Base-by-base conservation (phyloP, 139 green algal species). In the Chlamydomonas sp. region DNA sequence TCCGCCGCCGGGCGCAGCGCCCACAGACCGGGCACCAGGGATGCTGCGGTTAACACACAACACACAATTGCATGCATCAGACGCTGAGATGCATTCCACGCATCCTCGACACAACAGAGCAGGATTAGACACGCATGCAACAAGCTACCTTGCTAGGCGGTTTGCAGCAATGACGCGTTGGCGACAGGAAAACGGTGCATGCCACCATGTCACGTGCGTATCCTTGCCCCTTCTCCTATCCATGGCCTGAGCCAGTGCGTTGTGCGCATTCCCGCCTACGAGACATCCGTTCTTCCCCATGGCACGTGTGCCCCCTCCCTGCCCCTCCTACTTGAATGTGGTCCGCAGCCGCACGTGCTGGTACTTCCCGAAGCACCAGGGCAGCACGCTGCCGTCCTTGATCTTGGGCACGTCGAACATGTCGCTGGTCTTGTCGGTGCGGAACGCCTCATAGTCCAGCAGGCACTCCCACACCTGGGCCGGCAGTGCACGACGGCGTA, bases 311-410 rank as follows among this genome's bases (percentile, higher is more conserved):
- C 18, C 17, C 64, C n/a, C 20, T 66, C 64, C 76, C 76, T 63
- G n/a, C 15, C 77, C 77, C 5, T 5, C 49, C 84, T 76, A 89
- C 84, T 72, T 16, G 0, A 89, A 59, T 18, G 84, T 84, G 84
- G 18, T 18, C 76, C 84, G 14, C 76, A 78, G 64, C 66, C 76
- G 64, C 77, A 80, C 90, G 64, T 91, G 80, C 85, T 93, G 90
- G 88, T 91, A 93, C 81, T 93, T 93, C 61, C 90, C 90, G 82
- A 93, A 93, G 80, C 85, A 87, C 90, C 90, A 93, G 2, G 88
- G 84, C 75, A 91, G 63, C 58, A 93, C 83, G 49, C 83, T 57
- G 9, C 90, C 90, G 64, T 90, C 87, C 80, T 89, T 90, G 58
- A 77, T 82, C 49, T 86, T 86, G 2, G 90, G 87, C n/a, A 93